Percentiles rank a stretch among this genome's conserved stretches.
These are phyloP conservation scores for Paramecium pentaurelia DNA, from an alignment of 73 alveolate species.

Conservation along the genomic window DNA sequence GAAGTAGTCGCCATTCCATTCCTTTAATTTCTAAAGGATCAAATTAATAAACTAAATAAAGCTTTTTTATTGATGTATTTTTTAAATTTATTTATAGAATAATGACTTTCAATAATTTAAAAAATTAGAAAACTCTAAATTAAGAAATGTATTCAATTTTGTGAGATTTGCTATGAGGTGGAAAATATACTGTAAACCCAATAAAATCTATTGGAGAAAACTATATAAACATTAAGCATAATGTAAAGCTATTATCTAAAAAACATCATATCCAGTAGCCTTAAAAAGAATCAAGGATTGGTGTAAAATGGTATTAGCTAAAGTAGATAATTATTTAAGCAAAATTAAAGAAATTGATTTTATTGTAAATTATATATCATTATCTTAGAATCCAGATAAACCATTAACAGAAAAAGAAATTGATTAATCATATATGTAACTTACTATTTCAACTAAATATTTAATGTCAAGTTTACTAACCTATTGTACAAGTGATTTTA, in stretches of 20 bases:
- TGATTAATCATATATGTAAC: constrained; percentile 7
- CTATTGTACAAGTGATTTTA: constrained; percentile 6
- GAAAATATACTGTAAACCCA: constrained; percentile 27
- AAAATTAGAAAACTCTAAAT: not conserved
- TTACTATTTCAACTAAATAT: constrained; percentile 10
- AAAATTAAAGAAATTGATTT: constrained; percentile 31
- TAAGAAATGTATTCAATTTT: not conserved
- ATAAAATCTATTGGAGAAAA: constrained; percentile 1
- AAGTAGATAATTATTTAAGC: not conserved
- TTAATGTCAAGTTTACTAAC: constrained; percentile 13
- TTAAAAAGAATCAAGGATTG: not conserved
- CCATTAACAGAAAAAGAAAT: not conserved
- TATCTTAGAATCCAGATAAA: not conserved
- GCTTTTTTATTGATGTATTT: not conserved
- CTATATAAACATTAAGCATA: not conserved
- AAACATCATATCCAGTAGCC: not conserved
- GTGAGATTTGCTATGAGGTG: constrained; percentile 22
- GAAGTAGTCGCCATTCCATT: not conserved
- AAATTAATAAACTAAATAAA: not conserved
- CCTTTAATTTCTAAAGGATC: not conserved
- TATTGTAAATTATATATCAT: not conserved
- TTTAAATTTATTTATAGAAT: not conserved
- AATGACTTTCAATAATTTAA: not conserved
- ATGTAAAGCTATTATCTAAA: not conserved
- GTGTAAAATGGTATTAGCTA: constrained; percentile 26